phyloP scores from a whole-genome alignment of 2,329 filamentous ascomycete genomes.

The Colletotrichum musicola region DNA sequence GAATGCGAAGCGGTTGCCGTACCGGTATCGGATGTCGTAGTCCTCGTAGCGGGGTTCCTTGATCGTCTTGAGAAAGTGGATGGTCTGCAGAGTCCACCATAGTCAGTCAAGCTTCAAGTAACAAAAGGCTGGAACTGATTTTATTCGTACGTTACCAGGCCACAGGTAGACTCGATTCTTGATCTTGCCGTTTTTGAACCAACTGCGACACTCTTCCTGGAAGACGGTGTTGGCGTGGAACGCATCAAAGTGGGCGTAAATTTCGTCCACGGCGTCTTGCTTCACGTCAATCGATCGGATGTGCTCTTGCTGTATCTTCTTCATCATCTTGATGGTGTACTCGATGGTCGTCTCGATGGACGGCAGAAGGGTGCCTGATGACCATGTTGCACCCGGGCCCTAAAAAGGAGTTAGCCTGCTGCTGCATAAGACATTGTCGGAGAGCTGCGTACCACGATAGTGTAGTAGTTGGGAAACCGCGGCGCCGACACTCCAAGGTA shows the following conservation, averaged over 20 bases:
- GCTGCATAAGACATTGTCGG: too few species aligned
- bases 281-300: conserved; percentile 51
- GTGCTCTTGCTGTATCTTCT: conserved; percentile 42
- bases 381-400: too few species aligned
- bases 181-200: conserved; percentile 51
- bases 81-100: conserved; percentile 47
- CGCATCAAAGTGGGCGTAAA: conserved; percentile 49
- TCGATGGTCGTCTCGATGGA: too few species aligned
- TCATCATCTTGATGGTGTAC: too few species aligned
- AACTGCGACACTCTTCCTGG: conserved; percentile 48
- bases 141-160: too few species aligned
- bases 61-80: conserved; percentile 53
- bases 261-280: conserved; percentile 49
- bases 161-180: conserved; percentile 47
- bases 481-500: too few species aligned
- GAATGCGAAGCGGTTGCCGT: conserved; percentile 54
- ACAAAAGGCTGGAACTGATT: too few species aligned
- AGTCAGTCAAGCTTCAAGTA: conserved; percentile 9
- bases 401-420: too few species aligned
- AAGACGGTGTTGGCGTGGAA: conserved; percentile 51
- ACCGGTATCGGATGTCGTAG: conserved; percentile 49
- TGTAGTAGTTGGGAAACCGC: too few species aligned
- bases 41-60: conserved; percentile 50
- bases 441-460: too few species aligned
- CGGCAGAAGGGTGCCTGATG: too few species aligned